Evolutionary conservation across 768 basidiomycete genomes (phyloP).

Genomic region (Gelatoporia subvermispora): DNA sequence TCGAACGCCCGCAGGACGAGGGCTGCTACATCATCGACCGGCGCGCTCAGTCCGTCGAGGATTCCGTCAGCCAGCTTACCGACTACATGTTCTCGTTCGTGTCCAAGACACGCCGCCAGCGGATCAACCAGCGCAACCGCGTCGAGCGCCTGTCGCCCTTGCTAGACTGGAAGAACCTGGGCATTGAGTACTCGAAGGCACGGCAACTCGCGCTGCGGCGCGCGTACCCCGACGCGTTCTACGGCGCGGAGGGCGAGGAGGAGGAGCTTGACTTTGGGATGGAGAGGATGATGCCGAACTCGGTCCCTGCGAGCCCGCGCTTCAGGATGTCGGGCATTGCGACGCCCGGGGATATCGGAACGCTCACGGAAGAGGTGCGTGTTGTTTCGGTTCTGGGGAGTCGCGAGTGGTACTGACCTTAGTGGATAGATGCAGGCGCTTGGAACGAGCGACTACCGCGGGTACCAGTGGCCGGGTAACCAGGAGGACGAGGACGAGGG

Average conservation of each 20-base stretch:
- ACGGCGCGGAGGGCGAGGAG: conserved; percentile 50
- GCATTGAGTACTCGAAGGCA: conserved; percentile 95
- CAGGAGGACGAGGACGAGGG: conserved; percentile 84
- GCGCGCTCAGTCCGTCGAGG: conserved; percentile 83
- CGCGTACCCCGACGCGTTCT: conserved; percentile 94
- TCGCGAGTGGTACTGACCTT: neutral
- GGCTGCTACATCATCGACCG: conserved; percentile 97
- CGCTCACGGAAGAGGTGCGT: conserved; percentile 77
- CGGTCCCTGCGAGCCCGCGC: conserved; percentile 85
- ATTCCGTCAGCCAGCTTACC: conserved; percentile 82
- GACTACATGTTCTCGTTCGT: conserved; percentile 72
- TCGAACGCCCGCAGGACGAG: conserved; percentile 91
- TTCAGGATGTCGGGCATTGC: conserved; percentile 68
- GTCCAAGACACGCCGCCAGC: conserved; percentile 85
- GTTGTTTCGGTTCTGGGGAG: neutral
- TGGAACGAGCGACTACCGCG: conserved; percentile 81
- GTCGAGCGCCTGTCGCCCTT: conserved; percentile 92
- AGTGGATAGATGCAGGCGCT: conserved; percentile 74
- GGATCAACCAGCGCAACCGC: conserved; percentile 98
- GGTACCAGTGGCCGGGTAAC: conserved; percentile 53
- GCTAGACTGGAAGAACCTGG: conserved; percentile 97
- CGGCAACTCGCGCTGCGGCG: conserved; percentile 86
- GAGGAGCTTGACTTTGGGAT: conserved; percentile 61
- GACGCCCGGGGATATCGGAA: conserved; percentile 92
- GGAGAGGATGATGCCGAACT: conserved; percentile 64